phyloP scores from a whole-genome alignment of 2,329 filamentous ascomycete species.

The Pseudogymnoascus sp. region DNA sequence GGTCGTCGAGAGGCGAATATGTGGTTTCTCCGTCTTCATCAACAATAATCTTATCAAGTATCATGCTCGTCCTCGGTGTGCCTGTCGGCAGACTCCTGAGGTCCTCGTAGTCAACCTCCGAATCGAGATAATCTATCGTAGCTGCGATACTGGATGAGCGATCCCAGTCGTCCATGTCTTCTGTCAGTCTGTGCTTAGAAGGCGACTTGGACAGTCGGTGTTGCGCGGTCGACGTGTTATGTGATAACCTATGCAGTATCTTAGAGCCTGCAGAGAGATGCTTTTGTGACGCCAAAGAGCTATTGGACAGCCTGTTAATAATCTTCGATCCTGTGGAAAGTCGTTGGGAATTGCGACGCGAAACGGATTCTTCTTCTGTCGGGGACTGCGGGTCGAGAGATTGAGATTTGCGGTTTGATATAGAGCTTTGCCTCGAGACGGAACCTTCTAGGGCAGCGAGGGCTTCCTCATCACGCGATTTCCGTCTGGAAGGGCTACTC shows the following conservation, averaged over 20 bases:
- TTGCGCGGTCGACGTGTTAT: constrained; percentile 21
- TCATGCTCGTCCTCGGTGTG: constrained; percentile 3
- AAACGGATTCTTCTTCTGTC: neutral
- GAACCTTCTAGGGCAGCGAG: constrained; percentile 20
- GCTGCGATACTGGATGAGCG: constrained; percentile 45
- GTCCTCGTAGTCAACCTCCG: constrained; percentile 34
- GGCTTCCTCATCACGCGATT: constrained; percentile 11
- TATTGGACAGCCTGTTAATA: neutral
- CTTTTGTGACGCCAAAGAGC: neutral
- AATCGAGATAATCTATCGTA: constrained; percentile 48
- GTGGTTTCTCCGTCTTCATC: neutral
- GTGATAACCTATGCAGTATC: constrained; percentile 24
- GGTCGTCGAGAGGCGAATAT: neutral
- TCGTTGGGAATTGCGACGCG: neutral
- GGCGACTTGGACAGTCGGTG: constrained; percentile 32
- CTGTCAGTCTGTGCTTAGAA: constrained; percentile 2
- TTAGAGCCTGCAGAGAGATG: constrained; percentile 12
- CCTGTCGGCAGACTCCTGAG: constrained; percentile 11
- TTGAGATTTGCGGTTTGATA: neutral
- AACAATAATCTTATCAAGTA: constrained; percentile 4
- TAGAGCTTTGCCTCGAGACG: constrained; percentile 11
- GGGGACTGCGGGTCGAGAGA: neutral
- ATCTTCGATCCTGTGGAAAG: constrained; percentile 2
- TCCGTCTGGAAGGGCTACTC: constrained; percentile 3
- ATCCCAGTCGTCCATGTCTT: constrained; percentile 20